phyloP scores from a whole-genome alignment of 345 rosid genomes.

The Brassica rapa region DNA sequence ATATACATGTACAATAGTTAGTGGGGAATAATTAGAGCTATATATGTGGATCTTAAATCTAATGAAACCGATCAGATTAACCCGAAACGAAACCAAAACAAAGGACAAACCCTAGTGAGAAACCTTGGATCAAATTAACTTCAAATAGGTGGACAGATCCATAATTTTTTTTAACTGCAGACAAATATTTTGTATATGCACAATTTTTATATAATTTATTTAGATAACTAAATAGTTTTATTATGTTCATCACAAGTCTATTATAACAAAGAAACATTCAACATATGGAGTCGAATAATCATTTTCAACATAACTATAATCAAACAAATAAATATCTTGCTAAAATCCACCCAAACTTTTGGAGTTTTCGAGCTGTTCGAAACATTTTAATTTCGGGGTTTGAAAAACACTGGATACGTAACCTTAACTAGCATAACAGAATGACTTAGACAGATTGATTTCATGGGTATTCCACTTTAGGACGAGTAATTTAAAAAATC shows the following conservation, averaged over 20 bases:
- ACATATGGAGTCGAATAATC: neutral
- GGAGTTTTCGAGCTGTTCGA: neutral
- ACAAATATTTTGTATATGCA: neutral
- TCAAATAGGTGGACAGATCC: neutral
- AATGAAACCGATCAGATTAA: neutral
- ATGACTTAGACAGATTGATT: conserved; percentile 18
- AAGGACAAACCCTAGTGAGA: neutral
- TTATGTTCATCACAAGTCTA: neutral
- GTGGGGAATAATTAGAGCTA: conserved; percentile 25
- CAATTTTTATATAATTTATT: neutral
- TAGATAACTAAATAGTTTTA: neutral
- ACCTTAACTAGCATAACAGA: conserved; percentile 1
- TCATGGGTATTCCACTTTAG: conserved; percentile 18
- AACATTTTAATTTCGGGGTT: neutral
- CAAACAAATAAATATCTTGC: neutral
- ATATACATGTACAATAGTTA: conserved; percentile 6
- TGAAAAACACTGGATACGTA: neutral
- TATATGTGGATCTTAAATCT: neutral
- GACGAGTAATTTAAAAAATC: neutral
- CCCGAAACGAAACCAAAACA: neutral
- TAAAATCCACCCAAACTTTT: neutral
- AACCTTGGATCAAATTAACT: neutral
- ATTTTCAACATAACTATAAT: neutral
- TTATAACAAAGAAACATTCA: neutral
- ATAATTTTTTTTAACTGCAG: neutral